These are phyloP conservation scores for Myriosclerotinia duriaeana DNA, from an alignment of 2,329 filamentous ascomycete species.

Conservation along the genomic window DNA sequence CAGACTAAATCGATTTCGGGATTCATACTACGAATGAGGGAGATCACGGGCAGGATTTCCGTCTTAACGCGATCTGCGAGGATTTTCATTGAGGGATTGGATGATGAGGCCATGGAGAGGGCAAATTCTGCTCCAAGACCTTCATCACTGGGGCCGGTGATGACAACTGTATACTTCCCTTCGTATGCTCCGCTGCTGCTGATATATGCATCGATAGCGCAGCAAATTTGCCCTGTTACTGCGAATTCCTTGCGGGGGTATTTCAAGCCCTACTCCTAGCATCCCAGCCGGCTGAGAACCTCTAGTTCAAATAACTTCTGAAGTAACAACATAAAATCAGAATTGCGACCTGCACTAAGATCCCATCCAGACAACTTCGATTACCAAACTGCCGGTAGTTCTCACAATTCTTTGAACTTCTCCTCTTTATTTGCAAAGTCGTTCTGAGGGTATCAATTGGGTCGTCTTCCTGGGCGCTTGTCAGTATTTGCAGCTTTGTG, in stretches of 20 bases:
- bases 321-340: too few species aligned
- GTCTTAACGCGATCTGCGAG: neutral
- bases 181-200: too few species aligned
- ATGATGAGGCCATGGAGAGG: constrained; percentile 10
- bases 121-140: neutral
- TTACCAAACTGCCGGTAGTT: neutral
- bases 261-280: constrained; percentile 1
- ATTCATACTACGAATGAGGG: constrained; percentile 3
- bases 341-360: neutral
- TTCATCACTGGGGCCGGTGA: constrained; percentile 5
- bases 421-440: too few species aligned
- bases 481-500: neutral
- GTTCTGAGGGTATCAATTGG: neutral
- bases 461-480: neutral
- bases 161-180: neutral
- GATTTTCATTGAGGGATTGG: constrained; percentile 9
- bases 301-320: neutral
- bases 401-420: too few species aligned
- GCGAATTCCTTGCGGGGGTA: neutral
- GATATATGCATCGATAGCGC: constrained; percentile 8
- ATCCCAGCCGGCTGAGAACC: neutral
- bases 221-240: neutral
- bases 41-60: neutral
- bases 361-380: neutral
- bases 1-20: neutral